Evolutionary conservation across 2,329 filamentous ascomycete species (phyloP).

Genomic region (Fusarium newnesense): DNA sequence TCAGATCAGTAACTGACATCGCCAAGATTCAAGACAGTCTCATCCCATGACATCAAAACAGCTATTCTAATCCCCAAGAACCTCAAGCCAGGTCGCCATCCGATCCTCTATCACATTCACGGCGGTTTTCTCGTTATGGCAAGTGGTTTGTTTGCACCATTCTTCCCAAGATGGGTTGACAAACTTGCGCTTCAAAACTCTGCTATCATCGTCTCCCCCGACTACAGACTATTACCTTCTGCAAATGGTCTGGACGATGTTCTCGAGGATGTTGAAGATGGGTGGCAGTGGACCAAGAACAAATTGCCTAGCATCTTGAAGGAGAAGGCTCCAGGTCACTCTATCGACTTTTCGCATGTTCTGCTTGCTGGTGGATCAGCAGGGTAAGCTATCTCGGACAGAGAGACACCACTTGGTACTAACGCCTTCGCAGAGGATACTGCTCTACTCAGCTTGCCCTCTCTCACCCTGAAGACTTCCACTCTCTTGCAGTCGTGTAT

Average conservation of each 20-base stretch:
- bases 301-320: background rate
- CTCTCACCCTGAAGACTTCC: slow-evolving; percentile 37
- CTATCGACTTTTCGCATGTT: slow-evolving; percentile 21
- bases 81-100: slow-evolving; percentile 35
- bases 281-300: slow-evolving; percentile 41
- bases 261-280: slow-evolving; percentile 42
- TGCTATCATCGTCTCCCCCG: slow-evolving; percentile 41
- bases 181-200: slow-evolving; percentile 38
- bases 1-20: background rate
- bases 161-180: slow-evolving; percentile 40
- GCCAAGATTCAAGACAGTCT: slow-evolving; percentile 35
- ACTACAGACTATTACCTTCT: slow-evolving; percentile 42
- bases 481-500: slow-evolving; percentile 29
- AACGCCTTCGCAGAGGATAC: no score
- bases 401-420: no score
- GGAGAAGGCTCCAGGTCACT: slow-evolving; percentile 7
- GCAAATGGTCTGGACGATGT: slow-evolving; percentile 41
- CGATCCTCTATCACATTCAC: slow-evolving; percentile 41
- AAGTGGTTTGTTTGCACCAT: slow-evolving; percentile 34
- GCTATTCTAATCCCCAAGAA: slow-evolving; percentile 42
- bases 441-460: slow-evolving; percentile 32
- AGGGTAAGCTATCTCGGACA: no score
- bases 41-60: slow-evolving; percentile 30
- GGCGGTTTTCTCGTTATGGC: slow-evolving; percentile 41
- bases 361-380: slow-evolving; percentile 37